Conservation (phyloP, 148 eudicot species). For the Rhododendron molle region DNA sequence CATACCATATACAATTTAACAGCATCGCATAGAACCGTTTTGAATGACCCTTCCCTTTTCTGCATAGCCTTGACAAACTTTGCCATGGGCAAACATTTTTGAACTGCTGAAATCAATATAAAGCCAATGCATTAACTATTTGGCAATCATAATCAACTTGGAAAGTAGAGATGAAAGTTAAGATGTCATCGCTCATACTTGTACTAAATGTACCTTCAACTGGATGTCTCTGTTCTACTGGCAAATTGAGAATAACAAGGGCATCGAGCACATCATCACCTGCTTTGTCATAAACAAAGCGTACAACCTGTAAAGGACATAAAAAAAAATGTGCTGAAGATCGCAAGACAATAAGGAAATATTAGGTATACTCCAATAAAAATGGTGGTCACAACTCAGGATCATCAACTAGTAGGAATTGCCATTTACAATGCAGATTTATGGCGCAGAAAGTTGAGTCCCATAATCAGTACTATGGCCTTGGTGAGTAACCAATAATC, state of each 20-base stretch:
- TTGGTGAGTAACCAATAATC: not conserved
- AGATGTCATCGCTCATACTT: conserved; percentile 14
- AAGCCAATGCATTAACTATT: conserved; percentile 1
- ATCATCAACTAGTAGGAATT: conserved; percentile 6
- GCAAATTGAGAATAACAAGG: conserved; percentile 36
- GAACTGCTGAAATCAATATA: conserved; percentile 26
- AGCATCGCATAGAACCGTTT: conserved; percentile 32
- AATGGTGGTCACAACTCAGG: not conserved
- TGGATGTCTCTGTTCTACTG: conserved; percentile 25
- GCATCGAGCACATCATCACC: conserved; percentile 24
- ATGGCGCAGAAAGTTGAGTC: not conserved
- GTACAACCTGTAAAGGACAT: conserved; percentile 46
- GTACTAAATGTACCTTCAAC: conserved; percentile 11
- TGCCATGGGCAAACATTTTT: conserved; percentile 26
- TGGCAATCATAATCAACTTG: conserved; percentile 3
- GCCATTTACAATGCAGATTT: not conserved
- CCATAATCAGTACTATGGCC: not conserved
- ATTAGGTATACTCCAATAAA: not conserved
- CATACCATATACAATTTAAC: conserved; percentile 51
- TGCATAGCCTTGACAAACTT: conserved; percentile 50
- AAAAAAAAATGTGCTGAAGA: not conserved
- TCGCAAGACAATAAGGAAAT: not conserved
- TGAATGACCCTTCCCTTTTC: conserved; percentile 63
- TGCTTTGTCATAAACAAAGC: conserved; percentile 45
- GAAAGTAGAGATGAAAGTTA: not conserved